phyloP scores from a whole-genome alignment of 2,329 filamentous ascomycete genomes.

The Neocucurbitaria cava region DNA sequence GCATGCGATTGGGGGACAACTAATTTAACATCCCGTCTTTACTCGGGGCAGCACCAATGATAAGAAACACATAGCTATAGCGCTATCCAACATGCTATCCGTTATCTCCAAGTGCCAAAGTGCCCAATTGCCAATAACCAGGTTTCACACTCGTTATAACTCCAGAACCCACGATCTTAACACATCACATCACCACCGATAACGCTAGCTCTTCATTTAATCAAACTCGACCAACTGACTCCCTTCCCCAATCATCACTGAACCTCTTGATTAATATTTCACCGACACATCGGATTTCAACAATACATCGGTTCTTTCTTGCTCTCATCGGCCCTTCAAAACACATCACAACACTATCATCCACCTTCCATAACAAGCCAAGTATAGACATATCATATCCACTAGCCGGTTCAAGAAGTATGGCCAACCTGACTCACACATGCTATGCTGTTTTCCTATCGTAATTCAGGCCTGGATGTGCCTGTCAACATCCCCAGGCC shows the following conservation, averaged over 20 bases:
- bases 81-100: neutral
- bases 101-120: neutral
- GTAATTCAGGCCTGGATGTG: no score
- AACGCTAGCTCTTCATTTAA: constrained; percentile 8
- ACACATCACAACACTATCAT: no score
- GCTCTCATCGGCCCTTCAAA: neutral
- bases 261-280: neutral
- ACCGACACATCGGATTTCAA: neutral
- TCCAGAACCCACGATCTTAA: neutral
- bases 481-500: no score
- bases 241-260: neutral
- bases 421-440: no score
- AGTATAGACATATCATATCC: no score
- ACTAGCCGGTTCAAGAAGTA: no score
- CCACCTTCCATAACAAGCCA: neutral
- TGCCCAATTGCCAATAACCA: neutral
- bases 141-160: neutral
- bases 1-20: no score
- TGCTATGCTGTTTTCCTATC: no score
- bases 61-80: neutral
- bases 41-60: neutral
- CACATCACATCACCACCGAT: neutral
- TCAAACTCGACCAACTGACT: neutral
- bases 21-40: neutral
- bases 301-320: no score